These are phyloP conservation scores for Sutorius eximius DNA, from an alignment of 1,284 basidiomycete species.

Conservation along the genomic window DNA sequence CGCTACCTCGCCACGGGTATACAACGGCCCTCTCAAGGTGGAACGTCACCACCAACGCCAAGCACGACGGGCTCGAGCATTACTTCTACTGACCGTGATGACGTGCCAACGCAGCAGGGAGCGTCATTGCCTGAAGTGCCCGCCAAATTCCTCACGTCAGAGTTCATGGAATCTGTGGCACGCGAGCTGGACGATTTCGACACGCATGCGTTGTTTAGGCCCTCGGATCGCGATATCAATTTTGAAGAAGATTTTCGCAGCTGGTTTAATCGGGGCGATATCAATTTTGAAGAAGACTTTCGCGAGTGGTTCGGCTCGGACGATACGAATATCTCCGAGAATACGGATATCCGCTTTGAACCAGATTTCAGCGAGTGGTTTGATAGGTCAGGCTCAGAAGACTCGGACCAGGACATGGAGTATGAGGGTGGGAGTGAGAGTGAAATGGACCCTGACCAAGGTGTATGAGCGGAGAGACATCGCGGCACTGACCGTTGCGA, in stretches of 20 bases:
- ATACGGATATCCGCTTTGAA: slow-evolving; percentile 56
- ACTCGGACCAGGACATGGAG: slow-evolving; percentile 37
- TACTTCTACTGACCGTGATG: slow-evolving; percentile 45
- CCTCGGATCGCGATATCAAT: background rate
- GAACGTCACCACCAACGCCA: slow-evolving; percentile 51
- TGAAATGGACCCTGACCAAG: too few species aligned
- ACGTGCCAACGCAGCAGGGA: slow-evolving; percentile 31
- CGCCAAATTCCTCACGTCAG: slow-evolving; percentile 36
- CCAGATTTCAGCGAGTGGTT: slow-evolving; percentile 71
- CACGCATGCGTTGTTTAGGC: slow-evolving; percentile 38
- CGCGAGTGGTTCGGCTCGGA: too few species aligned
- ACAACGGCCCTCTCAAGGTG: slow-evolving; percentile 20
- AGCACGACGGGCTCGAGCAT: slow-evolving; percentile 37
- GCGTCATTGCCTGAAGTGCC: slow-evolving; percentile 27
- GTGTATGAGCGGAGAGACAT: too few species aligned
- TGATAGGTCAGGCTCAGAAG: slow-evolving; percentile 40
- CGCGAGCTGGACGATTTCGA: slow-evolving; percentile 46
- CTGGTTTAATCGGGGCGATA: too few species aligned
- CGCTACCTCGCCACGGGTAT: slow-evolving; percentile 15
- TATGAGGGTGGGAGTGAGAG: slow-evolving; percentile 1
- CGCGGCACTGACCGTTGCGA: too few species aligned
- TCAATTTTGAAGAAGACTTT: too few species aligned
- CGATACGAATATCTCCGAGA: slow-evolving; percentile 24
- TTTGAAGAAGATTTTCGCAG: too few species aligned
- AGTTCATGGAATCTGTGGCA: slow-evolving; percentile 45